A percentile compares a stretch with the other conserved stretches of the same genome.
Evolutionary conservation across 2,329 filamentous ascomycete species (phyloP).

Genomic region (Exserohilum turcica): DNA sequence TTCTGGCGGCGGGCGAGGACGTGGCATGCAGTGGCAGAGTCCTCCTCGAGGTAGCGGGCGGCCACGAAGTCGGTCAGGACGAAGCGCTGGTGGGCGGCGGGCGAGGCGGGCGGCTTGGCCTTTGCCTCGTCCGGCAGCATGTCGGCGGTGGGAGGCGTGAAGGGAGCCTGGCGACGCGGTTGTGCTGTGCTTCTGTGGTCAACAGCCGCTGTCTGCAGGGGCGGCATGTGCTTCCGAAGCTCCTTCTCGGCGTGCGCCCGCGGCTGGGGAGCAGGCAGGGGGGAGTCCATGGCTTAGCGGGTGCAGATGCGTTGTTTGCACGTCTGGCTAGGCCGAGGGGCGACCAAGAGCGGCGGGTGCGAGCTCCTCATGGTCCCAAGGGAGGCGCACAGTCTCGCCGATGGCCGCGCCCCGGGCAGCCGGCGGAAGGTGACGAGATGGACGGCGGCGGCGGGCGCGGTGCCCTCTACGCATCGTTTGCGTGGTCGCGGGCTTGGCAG

Average conservation of each 20-base stretch:
- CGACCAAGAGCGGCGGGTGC: constrained; percentile 9
- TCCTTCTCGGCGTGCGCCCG: constrained; percentile 33
- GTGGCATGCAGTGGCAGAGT: constrained; percentile 65
- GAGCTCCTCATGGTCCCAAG: constrained; percentile 27
- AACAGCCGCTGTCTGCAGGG: constrained; percentile 30
- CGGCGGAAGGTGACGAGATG: constrained; percentile 14
- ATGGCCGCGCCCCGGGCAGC: constrained; percentile 21
- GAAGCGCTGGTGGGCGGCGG: constrained; percentile 58
- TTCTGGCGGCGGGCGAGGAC: constrained; percentile 73
- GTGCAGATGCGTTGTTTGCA: not conserved
- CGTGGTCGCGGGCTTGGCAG: constrained; percentile 4
- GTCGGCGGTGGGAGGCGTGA: constrained; percentile 19
- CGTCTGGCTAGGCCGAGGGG: constrained; percentile 7
- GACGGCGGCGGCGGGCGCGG: not conserved
- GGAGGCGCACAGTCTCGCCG: constrained; percentile 26
- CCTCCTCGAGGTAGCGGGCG: constrained; percentile 78
- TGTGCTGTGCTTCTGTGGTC: constrained; percentile 23
- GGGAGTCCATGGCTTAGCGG: constrained; percentile 25
- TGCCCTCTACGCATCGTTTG: constrained; percentile 30
- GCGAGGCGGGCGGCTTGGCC: constrained; percentile 27
- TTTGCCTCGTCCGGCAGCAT: constrained; percentile 18
- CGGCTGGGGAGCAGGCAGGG: constrained; percentile 23
- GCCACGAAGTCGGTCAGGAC: constrained; percentile 71
- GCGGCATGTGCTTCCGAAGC: constrained; percentile 35
- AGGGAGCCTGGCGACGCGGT: constrained; percentile 16